Conservation (phyloP, 352 stramenopile genomes). For the Blastocystis sp. region DNA sequence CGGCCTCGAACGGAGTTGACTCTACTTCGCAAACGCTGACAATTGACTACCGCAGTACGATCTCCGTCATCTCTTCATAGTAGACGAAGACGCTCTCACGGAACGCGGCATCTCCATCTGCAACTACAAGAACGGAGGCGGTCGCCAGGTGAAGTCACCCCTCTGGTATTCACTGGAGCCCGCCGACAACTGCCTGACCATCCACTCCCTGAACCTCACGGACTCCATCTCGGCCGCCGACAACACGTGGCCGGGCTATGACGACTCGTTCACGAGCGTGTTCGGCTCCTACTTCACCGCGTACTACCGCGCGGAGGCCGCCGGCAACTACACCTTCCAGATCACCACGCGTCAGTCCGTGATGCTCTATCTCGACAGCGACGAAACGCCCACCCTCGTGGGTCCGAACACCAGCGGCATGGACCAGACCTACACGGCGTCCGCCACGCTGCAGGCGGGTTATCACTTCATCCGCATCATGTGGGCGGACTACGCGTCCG, state of each 20-base stretch:
- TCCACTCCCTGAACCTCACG: neutral
- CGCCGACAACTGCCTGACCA: neutral
- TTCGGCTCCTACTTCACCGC: neutral
- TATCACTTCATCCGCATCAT: conserved; percentile 12
- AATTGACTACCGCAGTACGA: conserved; percentile 1
- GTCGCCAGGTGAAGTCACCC: neutral
- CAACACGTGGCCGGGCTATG: conserved; percentile 40
- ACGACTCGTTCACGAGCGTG: conserved; percentile 2
- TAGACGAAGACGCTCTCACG: neutral
- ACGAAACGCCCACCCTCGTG: neutral
- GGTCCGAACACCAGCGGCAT: neutral
- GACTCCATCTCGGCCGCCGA: neutral
- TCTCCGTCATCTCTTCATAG: neutral
- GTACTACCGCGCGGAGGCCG: neutral
- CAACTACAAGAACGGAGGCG: neutral
- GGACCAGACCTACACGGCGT: neutral
- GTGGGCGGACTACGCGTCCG: neutral
- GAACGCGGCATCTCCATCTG: neutral
- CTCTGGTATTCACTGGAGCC: neutral
- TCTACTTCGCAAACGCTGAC: neutral
- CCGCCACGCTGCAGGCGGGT: neutral
- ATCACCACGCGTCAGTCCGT: neutral
- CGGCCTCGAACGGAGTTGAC: neutral
- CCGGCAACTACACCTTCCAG: conserved; percentile 16
- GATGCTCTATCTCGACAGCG: neutral